Base-by-base conservation (phyloP, 2,329 filamentous ascomycete genomes). In the Clonostachys chloroleuca region DNA sequence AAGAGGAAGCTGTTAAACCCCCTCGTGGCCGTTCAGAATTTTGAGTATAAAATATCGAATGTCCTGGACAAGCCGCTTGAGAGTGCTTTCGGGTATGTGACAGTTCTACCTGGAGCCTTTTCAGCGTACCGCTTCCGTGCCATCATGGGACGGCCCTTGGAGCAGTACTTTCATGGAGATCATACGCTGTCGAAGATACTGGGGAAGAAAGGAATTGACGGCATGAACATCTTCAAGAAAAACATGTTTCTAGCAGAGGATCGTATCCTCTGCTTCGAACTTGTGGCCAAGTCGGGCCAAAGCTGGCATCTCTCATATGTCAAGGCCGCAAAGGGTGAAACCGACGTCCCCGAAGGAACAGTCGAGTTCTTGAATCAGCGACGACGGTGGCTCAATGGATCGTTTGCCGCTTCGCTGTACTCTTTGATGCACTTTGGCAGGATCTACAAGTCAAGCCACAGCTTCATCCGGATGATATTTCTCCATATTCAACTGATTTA, bases 211-310 rank as follows among this genome's bases (percentile, higher is more conserved):
- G 91, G 91, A 80, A 95, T 96, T 58, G 91, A 96, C 64, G 91
- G 91, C 60, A 96, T 96, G 91, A 95, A 95, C 73, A 96, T 96
- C 66, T 96, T 96, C 87, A 96, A 96, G 77, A 96, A 96, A 82
- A 96, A 96, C 81, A 96, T 96, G 91, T 96, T 96, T 78, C 91
- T 96, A 81, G 91, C 91, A 70, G 91, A 96, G 73, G 91, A 96
- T 83, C 89, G 91, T 82, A 96, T 96, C 74, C 81, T 96, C 47
- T 96, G 91, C 77, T 96, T 96, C 78, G 91, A 96, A 66, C 73
- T 96, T 64, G 91, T 96, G 54, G 92, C 91, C 61, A 96, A 96
- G 73, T 90, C 91, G 46, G 92, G 92, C 55, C 92, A 90, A 53
- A 96, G 96, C 70, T 96, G 91, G 91, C 91, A 96, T 78, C 70